A percentile compares a stretch with the other conserved stretches of the same genome.
These are phyloP conservation scores for Aurifilum marmelostoma DNA, from an alignment of 2,329 filamentous ascomycete species.

Conservation along the genomic window DNA sequence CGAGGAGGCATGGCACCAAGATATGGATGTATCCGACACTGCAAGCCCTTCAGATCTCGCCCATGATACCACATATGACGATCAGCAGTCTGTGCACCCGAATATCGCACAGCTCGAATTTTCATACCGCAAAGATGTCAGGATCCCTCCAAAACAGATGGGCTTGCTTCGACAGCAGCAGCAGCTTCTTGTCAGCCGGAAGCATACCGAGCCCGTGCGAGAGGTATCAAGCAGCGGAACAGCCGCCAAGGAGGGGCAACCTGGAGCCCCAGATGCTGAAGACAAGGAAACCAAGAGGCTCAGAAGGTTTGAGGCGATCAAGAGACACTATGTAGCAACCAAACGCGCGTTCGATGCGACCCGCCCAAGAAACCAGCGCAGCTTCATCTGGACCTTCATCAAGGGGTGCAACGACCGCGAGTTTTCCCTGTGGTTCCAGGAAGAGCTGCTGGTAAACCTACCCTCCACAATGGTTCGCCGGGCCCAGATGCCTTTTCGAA, in stretches of 20 bases:
- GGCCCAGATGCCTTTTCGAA: neutral
- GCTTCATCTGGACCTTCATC: slow-evolving; percentile 35
- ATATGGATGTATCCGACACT: neutral
- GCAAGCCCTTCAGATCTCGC: neutral
- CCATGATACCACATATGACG: neutral
- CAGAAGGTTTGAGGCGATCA: slow-evolving; percentile 29
- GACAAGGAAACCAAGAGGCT: neutral
- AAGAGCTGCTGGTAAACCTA: slow-evolving; percentile 28
- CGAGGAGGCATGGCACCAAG: neutral
- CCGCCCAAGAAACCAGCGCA: slow-evolving; percentile 9
- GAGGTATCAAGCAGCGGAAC: neutral
- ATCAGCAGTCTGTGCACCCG: neutral
- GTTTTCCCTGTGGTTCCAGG: slow-evolving; percentile 32
- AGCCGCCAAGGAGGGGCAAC: neutral
- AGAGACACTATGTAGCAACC: slow-evolving; percentile 25
- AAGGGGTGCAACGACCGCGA: slow-evolving; percentile 30
- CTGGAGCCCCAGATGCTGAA: neutral
- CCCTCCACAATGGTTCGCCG: slow-evolving; percentile 14
- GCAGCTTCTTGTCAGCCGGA: neutral
- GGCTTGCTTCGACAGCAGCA: neutral
- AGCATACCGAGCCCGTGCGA: neutral
- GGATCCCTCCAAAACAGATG: neutral
- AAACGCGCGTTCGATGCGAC: slow-evolving; percentile 26
- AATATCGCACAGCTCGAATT: neutral
- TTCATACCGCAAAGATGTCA: neutral